These are phyloP conservation scores for Colletotrichum ledebouriae DNA, from an alignment of 2,329 filamentous ascomycete genomes.

Conservation along the genomic window DNA sequence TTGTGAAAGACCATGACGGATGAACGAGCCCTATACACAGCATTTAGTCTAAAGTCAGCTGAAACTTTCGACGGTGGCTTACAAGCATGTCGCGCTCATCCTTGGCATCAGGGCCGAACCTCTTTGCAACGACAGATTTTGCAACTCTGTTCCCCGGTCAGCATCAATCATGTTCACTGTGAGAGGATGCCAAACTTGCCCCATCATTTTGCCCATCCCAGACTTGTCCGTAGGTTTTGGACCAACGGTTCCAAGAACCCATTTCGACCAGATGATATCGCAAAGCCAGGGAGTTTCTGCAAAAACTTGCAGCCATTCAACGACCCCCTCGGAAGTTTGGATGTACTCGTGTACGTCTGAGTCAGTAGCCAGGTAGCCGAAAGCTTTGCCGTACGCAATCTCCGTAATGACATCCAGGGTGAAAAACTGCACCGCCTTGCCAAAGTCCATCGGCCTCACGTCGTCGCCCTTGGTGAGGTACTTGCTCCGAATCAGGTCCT, in stretches of 20 bases:
- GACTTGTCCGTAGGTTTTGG: conserved; percentile 39
- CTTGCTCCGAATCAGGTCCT: conserved; percentile 31
- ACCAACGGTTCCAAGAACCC: conserved; percentile 46
- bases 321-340: conserved; percentile 52
- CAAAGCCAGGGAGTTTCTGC: conserved; percentile 45
- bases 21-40: conserved; percentile 50
- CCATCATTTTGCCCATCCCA: conserved; percentile 41
- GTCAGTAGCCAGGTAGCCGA: conserved; percentile 58
- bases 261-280: conserved; percentile 47
- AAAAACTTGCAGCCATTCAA: conserved; percentile 56
- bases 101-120: conserved; percentile 47
- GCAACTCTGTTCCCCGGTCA: conserved; percentile 48
- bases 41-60: background rate
- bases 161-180: background rate
- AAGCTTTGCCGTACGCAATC: conserved; percentile 60
- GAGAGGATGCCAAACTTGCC: conserved; percentile 43
- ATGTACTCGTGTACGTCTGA: conserved; percentile 60
- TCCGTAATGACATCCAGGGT: conserved; percentile 64
- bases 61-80: background rate
- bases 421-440: conserved; percentile 58
- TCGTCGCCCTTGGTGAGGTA: conserved; percentile 41
- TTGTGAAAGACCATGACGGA: conserved; percentile 54
- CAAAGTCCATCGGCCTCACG: conserved; percentile 55
- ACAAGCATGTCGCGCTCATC: conserved; percentile 53
- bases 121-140: conserved; percentile 49